phyloP scores from a whole-genome alignment of 2,329 filamentous ascomycete genomes.

The Monosporascus ibericus region DNA sequence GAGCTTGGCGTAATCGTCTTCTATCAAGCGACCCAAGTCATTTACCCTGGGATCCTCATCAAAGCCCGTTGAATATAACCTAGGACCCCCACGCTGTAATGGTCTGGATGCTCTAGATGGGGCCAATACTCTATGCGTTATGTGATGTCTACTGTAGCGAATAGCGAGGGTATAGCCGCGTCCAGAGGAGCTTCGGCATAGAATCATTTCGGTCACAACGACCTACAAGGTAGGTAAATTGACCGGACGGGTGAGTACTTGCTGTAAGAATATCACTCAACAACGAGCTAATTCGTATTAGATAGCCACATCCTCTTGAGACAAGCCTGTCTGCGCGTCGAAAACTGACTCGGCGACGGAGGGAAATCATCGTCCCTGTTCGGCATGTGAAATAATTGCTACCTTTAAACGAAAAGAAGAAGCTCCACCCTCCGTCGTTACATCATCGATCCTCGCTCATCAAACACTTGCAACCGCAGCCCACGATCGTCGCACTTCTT shows the following conservation, averaged over 20 bases:
- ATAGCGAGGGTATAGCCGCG: background rate
- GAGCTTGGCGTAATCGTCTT: constrained; percentile 40
- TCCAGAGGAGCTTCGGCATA: background rate
- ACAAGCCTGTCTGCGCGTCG: no score
- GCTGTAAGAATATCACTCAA: background rate
- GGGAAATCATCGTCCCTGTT: no score
- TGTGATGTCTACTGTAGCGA: background rate
- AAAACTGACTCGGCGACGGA: no score
- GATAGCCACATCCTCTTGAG: background rate
- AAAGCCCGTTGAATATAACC: constrained; percentile 11
- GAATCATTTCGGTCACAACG: background rate
- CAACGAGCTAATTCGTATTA: background rate
- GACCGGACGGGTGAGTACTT: background rate
- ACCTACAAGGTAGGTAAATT: background rate
- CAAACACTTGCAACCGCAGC: no score
- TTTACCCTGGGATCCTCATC: constrained; percentile 33
- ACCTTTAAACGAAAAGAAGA: no score
- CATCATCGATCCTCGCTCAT: no score
- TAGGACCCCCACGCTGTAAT: background rate
- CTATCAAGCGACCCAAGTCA: constrained; percentile 35
- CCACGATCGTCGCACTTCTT: no score
- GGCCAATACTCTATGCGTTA: background rate
- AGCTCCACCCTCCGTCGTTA: no score
- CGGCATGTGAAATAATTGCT: no score
- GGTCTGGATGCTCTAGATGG: background rate